Percentiles rank a stretch among this genome's conserved stretches.
phyloP scores from a whole-genome alignment of 1,284 basidiomycete species.

The Pyrrhoderma lamaoense region DNA sequence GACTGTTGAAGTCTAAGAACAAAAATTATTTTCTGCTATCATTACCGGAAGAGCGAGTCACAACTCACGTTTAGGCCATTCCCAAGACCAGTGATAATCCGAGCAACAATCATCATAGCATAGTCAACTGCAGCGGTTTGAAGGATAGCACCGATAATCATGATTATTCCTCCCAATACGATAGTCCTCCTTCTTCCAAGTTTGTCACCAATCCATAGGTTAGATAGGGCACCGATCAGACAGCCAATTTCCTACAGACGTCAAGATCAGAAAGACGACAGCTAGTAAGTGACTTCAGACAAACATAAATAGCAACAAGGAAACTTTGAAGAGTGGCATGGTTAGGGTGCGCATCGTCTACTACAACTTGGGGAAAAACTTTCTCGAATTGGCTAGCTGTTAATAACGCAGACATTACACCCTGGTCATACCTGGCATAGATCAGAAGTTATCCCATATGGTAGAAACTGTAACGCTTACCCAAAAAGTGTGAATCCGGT shows the following conservation, averaged over 20 bases:
- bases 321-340: conserved; percentile 50
- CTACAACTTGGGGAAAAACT: conserved; percentile 41
- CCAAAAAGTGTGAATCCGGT: conserved; percentile 55
- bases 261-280: conserved; percentile 13
- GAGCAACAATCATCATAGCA: conserved; percentile 52
- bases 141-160: conserved; percentile 57
- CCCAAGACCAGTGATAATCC: conserved; percentile 56
- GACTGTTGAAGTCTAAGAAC: conserved; percentile 52
- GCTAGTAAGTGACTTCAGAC: conserved; percentile 3
- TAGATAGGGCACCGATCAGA: conserved; percentile 43
- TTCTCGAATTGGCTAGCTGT: conserved; percentile 43
- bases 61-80: conserved; percentile 57
- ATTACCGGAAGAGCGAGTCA: no score
- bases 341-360: conserved; percentile 29
- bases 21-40: neutral
- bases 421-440: conserved; percentile 48
- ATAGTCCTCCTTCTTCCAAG: conserved; percentile 49
- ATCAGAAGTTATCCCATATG: neutral
- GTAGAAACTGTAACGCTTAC: conserved; percentile 24
- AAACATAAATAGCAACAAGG: conserved; percentile 47
- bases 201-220: conserved; percentile 48
- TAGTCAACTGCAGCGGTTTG: conserved; percentile 48
- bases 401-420: conserved; percentile 56
- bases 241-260: conserved; percentile 46
- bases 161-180: conserved; percentile 43